A percentile compares a stretch with the other conserved stretches of the same genome.
Conservation (phyloP, 2,329 filamentous ascomycete genomes). For the Paecilomyces fulvus region DNA sequence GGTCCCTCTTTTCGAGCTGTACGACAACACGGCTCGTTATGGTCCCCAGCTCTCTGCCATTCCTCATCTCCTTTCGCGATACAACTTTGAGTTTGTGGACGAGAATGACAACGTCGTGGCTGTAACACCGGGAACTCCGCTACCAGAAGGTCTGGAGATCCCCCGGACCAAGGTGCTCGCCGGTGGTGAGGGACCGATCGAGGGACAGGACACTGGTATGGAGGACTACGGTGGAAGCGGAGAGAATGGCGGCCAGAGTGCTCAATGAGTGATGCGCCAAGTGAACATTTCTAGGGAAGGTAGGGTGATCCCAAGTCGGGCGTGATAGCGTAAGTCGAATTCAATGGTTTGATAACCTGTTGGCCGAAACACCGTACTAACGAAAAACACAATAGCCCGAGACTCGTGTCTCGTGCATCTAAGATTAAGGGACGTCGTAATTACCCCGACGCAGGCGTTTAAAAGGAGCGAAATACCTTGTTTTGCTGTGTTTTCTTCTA, state of each 20-base stretch:
- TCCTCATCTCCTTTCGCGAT: slow-evolving; percentile 84
- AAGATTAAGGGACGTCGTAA: neutral
- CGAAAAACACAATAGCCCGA: neutral
- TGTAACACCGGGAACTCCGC: slow-evolving; percentile 65
- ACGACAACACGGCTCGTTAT: slow-evolving; percentile 93
- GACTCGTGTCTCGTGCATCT: neutral
- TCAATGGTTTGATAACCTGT: neutral
- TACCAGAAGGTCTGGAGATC: slow-evolving; percentile 45
- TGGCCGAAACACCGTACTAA: neutral
- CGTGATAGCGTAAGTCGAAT: neutral
- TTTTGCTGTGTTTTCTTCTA: neutral
- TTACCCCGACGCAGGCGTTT: neutral
- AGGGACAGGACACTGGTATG: slow-evolving; percentile 29
- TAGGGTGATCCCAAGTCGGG: neutral
- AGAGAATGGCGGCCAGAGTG: slow-evolving; percentile 14
- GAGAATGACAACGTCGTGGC: slow-evolving; percentile 84
- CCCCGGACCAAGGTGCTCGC: slow-evolving; percentile 60
- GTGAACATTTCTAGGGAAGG: neutral
- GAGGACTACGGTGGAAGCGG: slow-evolving; percentile 18
- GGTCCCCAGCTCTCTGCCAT: slow-evolving; percentile 95
- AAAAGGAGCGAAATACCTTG: neutral
- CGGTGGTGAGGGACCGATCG: slow-evolving; percentile 32
- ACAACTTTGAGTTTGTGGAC: slow-evolving; percentile 97
- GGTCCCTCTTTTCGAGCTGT: slow-evolving; percentile 93
- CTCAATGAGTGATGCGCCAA: slow-evolving; percentile 4